Evolutionary conservation across 1,284 basidiomycete genomes (phyloP).

Genomic region (Jaminaea rosea): DNA sequence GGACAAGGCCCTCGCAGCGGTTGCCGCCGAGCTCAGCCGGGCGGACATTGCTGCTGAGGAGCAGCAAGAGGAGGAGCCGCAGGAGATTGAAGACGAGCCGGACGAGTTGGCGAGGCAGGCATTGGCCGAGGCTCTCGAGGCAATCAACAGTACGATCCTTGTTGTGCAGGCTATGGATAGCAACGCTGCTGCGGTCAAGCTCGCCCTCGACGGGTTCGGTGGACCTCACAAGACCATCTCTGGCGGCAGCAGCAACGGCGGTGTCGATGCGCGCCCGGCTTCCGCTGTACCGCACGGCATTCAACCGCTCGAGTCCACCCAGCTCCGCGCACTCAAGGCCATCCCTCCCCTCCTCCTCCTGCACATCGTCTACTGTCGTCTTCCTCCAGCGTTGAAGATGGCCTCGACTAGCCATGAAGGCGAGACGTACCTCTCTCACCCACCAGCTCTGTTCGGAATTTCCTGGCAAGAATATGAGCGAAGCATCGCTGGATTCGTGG

Average conservation of each 20-base stretch:
- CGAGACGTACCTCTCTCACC: constrained; percentile 15
- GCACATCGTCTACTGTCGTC: constrained; percentile 37
- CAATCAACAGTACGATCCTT: constrained; percentile 31
- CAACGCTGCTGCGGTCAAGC: constrained; percentile 19
- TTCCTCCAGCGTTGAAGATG: constrained; percentile 19
- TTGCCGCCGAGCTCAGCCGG: background rate
- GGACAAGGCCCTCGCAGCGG: background rate
- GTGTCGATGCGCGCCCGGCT: too few species aligned
- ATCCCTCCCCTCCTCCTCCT: constrained; percentile 36
- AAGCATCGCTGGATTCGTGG: constrained; percentile 37
- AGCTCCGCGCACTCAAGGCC: constrained; percentile 25
- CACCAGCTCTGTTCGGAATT: constrained; percentile 35
- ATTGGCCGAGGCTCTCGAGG: constrained; percentile 40
- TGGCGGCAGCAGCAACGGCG: background rate
- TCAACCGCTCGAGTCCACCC: background rate
- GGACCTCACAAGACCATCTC: background rate
- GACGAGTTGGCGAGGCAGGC: constrained; percentile 43
- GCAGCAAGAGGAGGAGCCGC: constrained; percentile 12
- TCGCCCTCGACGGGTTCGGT: constrained; percentile 13
- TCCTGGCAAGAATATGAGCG: constrained; percentile 39
- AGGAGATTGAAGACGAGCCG: constrained; percentile 22
- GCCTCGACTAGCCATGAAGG: constrained; percentile 8
- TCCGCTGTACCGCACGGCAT: too few species aligned
- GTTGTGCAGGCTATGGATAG: constrained; percentile 33
- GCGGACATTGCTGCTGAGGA: constrained; percentile 7